A percentile compares a stretch with the other conserved stretches of the same genome.
Conservation (phyloP, 805 yeast species). For the Metschnikowia bowlesiae region DNA sequence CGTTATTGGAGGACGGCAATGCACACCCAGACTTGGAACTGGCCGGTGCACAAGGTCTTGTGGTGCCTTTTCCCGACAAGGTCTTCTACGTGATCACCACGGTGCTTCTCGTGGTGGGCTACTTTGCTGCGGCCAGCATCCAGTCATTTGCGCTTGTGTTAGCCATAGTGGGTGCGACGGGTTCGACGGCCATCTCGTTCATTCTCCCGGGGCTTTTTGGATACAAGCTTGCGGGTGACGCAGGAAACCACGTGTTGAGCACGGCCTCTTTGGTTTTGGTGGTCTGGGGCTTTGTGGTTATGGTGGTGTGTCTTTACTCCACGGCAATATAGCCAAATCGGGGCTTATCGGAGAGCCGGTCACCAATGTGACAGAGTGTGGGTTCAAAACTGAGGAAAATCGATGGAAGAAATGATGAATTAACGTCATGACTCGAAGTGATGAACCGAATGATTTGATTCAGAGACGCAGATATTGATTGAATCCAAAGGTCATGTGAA, state of each 20-base stretch:
- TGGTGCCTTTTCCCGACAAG: slow-evolving; percentile 45
- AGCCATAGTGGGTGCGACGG: slow-evolving; percentile 78
- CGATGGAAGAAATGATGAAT: no score
- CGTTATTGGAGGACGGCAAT: background rate
- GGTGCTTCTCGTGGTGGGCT: slow-evolving; percentile 43
- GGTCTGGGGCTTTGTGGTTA: slow-evolving; percentile 52
- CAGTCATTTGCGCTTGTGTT: slow-evolving; percentile 64
- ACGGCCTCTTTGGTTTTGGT: slow-evolving; percentile 42
- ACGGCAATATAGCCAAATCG: slow-evolving; percentile 8
- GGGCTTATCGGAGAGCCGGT: no score
- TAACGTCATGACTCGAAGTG: no score
- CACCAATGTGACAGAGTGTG: no score
- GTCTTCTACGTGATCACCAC: slow-evolving; percentile 50
- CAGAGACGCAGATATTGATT: no score
- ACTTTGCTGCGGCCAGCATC: slow-evolving; percentile 54
- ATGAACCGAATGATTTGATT: no score
- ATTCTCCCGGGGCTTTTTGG: slow-evolving; percentile 78
- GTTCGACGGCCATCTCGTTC: slow-evolving; percentile 74
- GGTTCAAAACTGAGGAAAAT: no score
- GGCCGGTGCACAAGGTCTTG: slow-evolving; percentile 3
- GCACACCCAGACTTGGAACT: background rate
- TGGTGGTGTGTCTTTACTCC: slow-evolving; percentile 43
- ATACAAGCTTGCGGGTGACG: slow-evolving; percentile 46
- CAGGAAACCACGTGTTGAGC: slow-evolving; percentile 31
- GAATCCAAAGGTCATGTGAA: no score